Evolutionary conservation across 495 filamentous ascomycete species (phyloP), one percentile per base, ranked within the genome.

Genomic region (Rhizodiscina lignyota): DNA sequence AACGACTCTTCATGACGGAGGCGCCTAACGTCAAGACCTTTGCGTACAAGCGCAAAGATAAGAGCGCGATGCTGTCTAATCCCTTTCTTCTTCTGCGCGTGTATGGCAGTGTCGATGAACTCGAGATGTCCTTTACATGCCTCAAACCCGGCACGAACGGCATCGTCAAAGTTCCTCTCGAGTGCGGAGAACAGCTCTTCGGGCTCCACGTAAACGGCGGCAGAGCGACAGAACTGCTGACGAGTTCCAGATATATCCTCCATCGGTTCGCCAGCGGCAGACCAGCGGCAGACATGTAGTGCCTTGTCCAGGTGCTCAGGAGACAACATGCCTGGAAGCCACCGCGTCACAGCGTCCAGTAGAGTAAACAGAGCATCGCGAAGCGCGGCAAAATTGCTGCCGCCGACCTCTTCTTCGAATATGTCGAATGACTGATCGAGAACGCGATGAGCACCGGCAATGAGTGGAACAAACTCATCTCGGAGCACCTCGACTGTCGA

Each of bases 401-500:
- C n/a, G n/a, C n/a, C n/a, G n/a, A n/a, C n/a, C n/a, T n/a, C n/a
- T n/a, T n/a, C n/a, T n/a, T n/a, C n/a, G n/a, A n/a, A n/a, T n/a
- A n/a, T n/a, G n/a, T n/a, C n/a, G n/a, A n/a, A n/a, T n/a, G n/a
- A n/a, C n/a, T n/a, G n/a, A n/a, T n/a, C n/a, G n/a, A n/a, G n/a
- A n/a, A n/a, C n/a, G n/a, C n/a, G n/a, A n/a, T n/a, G n/a, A n/a
- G n/a, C n/a, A n/a, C n/a, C 64, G 1, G 87, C 83, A 6, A 94
- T 58, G 0, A 94, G 62, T 0, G 87, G 79, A 27, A 96, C 77
- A 48, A 91, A 75, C 3, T 70, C 71, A 37, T 92, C 78, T 24
- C 76, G 74, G n/a, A 94, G 61, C 6, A 89, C 82, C 36, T 89
- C 82, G 2, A 86, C 74, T 51, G 89, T 73, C 2, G 83, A 89